phyloP scores from a whole-genome alignment of 2,329 filamentous ascomycete genomes.

The Neonectria coccinea region DNA sequence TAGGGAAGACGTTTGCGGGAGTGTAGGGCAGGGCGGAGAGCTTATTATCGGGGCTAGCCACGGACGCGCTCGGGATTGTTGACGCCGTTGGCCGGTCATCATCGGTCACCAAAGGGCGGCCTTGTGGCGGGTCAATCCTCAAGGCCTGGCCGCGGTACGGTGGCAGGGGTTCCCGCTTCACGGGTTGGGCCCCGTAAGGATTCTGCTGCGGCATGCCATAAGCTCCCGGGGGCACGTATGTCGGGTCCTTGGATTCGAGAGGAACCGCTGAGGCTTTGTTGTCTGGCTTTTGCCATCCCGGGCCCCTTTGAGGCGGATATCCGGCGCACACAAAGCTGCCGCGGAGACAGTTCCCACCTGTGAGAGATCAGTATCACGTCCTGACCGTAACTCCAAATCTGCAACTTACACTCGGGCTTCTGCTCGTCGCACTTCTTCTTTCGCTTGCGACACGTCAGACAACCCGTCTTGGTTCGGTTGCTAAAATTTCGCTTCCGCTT shows the following conservation, averaged over 20 bases:
- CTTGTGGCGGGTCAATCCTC: conserved; percentile 72
- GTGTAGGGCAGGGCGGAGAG: conserved; percentile 69
- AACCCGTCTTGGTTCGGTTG: conserved; percentile 95
- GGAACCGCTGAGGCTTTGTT: conserved; percentile 76
- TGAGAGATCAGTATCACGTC: conserved; percentile 27
- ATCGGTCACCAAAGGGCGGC: conserved; percentile 65
- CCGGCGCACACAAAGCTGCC: conserved; percentile 93
- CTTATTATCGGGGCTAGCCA: conserved; percentile 71
- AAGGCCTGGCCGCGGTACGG: conserved; percentile 71
- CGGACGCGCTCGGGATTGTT: conserved; percentile 68
- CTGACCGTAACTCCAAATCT: neutral
- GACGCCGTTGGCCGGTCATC: conserved; percentile 71
- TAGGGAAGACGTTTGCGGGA: conserved; percentile 68
- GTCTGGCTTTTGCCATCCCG: conserved; percentile 80
- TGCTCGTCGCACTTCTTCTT: conserved; percentile 99
- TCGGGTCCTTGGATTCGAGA: conserved; percentile 84
- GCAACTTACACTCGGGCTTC: conserved; percentile 86
- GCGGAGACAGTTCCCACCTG: conserved; percentile 89
- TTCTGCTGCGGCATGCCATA: conserved; percentile 70
- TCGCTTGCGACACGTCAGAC: conserved; percentile 87
- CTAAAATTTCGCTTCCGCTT: conserved; percentile 86
- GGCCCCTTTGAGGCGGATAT: conserved; percentile 83
- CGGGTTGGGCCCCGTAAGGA: conserved; percentile 52
- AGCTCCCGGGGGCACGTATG: conserved; percentile 70
- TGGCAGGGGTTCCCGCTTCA: conserved; percentile 68